phyloP scores from a whole-genome alignment of 2,329 filamentous ascomycete genomes.

The Colletotrichum cordylinicola region DNA sequence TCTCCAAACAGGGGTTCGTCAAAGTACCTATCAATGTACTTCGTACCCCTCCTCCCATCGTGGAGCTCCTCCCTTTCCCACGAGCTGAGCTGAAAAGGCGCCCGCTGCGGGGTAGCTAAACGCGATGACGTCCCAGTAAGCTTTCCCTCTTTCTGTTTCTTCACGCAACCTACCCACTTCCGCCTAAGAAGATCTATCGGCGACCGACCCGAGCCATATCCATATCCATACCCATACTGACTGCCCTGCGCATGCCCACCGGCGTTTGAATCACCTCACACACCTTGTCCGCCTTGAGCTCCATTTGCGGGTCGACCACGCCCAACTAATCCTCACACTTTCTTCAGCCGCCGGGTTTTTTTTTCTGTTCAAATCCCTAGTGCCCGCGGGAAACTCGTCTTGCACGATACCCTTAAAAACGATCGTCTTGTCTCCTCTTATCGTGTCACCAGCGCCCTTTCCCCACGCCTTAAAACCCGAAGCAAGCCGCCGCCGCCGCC shows the following conservation, averaged over 20 bases:
- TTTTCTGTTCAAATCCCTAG: background rate
- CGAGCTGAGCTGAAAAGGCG: background rate
- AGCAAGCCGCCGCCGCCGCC: background rate
- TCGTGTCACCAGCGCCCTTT: background rate
- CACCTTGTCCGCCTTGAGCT: background rate
- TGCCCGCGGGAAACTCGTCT: background rate
- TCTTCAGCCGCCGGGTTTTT: background rate
- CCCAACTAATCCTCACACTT: background rate
- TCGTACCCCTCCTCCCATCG: background rate
- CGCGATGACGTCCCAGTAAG: constrained; percentile 1
- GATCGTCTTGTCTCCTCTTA: background rate
- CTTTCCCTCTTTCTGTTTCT: background rate
- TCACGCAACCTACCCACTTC: background rate
- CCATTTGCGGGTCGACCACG: background rate
- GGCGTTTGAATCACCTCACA: constrained; percentile 4
- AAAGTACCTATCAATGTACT: background rate
- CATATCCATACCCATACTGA: too few relatives aligned
- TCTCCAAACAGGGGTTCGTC: background rate
- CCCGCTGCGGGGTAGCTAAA: background rate
- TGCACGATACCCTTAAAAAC: background rate
- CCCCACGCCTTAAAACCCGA: background rate
- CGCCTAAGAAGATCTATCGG: background rate
- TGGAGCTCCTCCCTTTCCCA: background rate
- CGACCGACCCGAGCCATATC: background rate
- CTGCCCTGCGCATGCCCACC: background rate